Base-by-base conservation (phyloP, 768 basidiomycete genomes). In the Rhodotorula graminis region DNA sequence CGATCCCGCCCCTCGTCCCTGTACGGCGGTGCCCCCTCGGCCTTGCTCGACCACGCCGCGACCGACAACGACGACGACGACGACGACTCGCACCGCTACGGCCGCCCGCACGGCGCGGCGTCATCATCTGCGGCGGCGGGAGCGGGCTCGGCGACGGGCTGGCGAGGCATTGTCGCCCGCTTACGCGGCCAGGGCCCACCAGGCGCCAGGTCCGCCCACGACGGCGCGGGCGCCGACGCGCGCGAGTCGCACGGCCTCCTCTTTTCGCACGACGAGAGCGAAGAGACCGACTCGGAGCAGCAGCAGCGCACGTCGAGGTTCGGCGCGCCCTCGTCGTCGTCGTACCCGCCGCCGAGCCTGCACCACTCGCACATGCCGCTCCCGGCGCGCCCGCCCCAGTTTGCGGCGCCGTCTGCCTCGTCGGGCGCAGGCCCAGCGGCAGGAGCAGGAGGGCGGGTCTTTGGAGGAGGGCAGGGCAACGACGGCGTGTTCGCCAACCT, bases 401-500 rank as follows among this genome's bases (percentile, higher is more conserved):
- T 82, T 33, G 84, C 85, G 25, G 69, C 71, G 73, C 72, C 80
- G 9, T 21, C 57, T 2, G 27, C 49, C 0, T 37, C 62, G 2
- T 21, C 62, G 11, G 19, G 25, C 47, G 11, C 29, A 2, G 18
- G 21, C 14, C 5, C 37, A 37, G 37, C 5, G 5, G 37, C 37
- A 37, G 49, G 18, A 10, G 21, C 47, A 9, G 72, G 59, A 9
- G 62, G 67, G 25, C 29, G 64, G 23, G 40, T 72, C 15, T 80
- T 82, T n/a, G 91, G 91, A 46, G 88, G 88, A 14, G 91, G 90
- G 1, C 84, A 83, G 27, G 87, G 92, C 44, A 93, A 94, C 78
- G 93, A 96, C 77, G 96, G 96, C 6, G 94, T 98, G 16, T 99
- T 97, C 79, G 88, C 90, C 44, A 99, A 98, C 79, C 87, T 99